Percentiles rank a stretch among this genome's conserved stretches.
Evolutionary conservation across 2,329 filamentous ascomycete genomes (phyloP).

Genomic region (Talaromyces islandicus): DNA sequence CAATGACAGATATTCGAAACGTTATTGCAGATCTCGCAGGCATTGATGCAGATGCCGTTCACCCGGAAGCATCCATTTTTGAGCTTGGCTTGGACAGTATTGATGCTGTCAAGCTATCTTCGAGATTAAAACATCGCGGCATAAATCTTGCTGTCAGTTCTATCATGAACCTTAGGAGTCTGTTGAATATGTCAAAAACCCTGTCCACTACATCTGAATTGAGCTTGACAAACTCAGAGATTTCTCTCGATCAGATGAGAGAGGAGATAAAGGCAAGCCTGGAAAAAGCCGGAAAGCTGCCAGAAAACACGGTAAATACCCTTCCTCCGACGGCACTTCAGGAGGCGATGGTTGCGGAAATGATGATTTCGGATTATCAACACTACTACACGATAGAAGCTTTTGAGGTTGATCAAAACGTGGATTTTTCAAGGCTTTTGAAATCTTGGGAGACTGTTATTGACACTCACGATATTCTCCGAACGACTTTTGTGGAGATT

Average conservation of each 20-base stretch:
- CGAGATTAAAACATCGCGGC: conserved; percentile 57
- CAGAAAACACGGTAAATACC: conserved; percentile 49
- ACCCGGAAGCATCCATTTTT: conserved; percentile 61
- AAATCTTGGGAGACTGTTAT: conserved; percentile 59
- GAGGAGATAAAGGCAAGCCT: conserved; percentile 36
- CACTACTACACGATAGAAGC: conserved; percentile 85
- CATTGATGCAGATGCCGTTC: conserved; percentile 46
- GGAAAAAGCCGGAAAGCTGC: conserved; percentile 24
- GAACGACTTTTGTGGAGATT: conserved; percentile 66
- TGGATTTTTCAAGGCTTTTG: conserved; percentile 54
- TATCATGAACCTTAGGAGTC: conserved; percentile 68
- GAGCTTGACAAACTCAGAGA: conserved; percentile 17
- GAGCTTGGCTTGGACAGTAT: conserved; percentile 88
- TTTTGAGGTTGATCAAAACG: conserved; percentile 51
- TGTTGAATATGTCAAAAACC: conserved; percentile 52
- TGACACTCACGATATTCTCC: conserved; percentile 60
- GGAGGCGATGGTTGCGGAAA: conserved; percentile 78
- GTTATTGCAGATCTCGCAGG: conserved; percentile 61
- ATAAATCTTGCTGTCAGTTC: conserved; percentile 63
- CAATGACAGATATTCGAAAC: conserved; percentile 49
- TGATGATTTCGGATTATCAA: conserved; percentile 66
- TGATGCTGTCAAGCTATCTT: conserved; percentile 77
- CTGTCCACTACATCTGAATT: conserved; percentile 15
- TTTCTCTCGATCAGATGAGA: conserved; percentile 16
- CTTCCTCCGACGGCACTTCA: conserved; percentile 77